Evolutionary conservation across 768 basidiomycete genomes (phyloP), one percentile per base, ranked within the genome.

Genomic region (Asterophora parasitica): DNA sequence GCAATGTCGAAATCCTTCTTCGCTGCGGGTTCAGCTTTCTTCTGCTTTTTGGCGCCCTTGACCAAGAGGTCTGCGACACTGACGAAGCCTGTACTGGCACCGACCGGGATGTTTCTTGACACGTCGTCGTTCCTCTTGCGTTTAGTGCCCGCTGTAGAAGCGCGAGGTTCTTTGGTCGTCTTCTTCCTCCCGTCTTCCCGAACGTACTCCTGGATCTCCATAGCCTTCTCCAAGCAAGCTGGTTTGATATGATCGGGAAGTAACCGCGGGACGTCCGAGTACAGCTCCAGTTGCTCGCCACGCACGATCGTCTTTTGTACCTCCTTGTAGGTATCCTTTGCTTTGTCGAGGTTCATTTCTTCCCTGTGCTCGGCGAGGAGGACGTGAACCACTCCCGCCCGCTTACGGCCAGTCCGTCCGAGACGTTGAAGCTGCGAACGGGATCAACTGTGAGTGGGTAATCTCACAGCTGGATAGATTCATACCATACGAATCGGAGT

Each of bases 401-500:
- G 81, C 65, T 93, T 93, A 39, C 96, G 88, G 10, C 96, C 96
- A 0, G 96, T 97, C 45, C 96, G 79, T 41, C 96, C 96, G 43
- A 95, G 79, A 15, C 96, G 86, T 79, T 99, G 96, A 15, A 99
- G 79, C 94, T 98, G 58, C 27, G 47, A 8, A 46, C 13, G 6
- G 33, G 35, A 53, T 12, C 26, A 8, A 12, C 36, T 19, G 44
- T 19, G n/a, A n/a, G n/a, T 44, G 34, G 46, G 30, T 31, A 36
- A 39, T 2, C 37, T 2, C 8, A 31, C 31, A 16, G 23, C 33
- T 33, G 35, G 3, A 37, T 30, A 17, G 53, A 3, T 23, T 23
- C 82, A 43, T 64, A 95, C 95, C 88, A 96, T 92, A 48, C 94
- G 90, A 52, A 97, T 93, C 1, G 94, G 88, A 0, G 91, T 91